Conservation (phyloP, 768 basidiomycete species). For the Amanita jacksonii region DNA sequence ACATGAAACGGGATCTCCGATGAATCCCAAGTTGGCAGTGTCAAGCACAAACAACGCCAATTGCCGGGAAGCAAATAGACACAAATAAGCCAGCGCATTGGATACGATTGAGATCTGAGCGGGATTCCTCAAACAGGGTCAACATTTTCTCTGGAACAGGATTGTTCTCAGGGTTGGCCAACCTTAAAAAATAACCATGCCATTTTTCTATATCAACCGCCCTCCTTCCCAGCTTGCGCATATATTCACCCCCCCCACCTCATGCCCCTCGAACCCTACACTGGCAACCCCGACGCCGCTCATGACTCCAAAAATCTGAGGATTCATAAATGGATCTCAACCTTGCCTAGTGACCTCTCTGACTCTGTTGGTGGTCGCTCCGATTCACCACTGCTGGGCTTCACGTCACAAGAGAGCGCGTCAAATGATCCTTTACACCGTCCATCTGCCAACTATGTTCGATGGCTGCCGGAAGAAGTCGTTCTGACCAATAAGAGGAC, state of each 20-base stretch:
- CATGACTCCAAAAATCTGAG: not conserved
- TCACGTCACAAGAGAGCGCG: constrained; percentile 4
- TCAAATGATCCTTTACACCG: constrained; percentile 5
- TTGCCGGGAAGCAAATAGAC: not conserved
- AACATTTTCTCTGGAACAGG: not conserved
- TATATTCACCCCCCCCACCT: not conserved
- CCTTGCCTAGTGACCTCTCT: not conserved
- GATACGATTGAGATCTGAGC: not conserved
- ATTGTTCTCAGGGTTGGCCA: not conserved
- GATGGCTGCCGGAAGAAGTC: constrained; percentile 1
- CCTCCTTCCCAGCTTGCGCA: constrained; percentile 2
- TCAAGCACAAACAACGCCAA: not conserved
- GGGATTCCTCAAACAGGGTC: constrained; percentile 3
- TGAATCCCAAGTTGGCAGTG: not conserved
- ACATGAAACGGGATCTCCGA: constrained; percentile 5
- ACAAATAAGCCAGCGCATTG: not conserved
- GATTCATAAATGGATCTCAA: constrained; percentile 7
- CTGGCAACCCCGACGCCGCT: not conserved
- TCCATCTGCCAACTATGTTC: constrained; percentile 4
- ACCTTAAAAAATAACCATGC: constrained; percentile 1
- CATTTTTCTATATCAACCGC: not conserved
- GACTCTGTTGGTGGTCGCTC: not conserved
- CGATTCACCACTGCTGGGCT: constrained; percentile 8
- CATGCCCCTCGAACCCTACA: constrained; percentile 2
- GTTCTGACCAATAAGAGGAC: not conserved